Evolutionary conservation across 2,329 filamentous ascomycete genomes (phyloP).

Genomic region (Talaromyces sp.): DNA sequence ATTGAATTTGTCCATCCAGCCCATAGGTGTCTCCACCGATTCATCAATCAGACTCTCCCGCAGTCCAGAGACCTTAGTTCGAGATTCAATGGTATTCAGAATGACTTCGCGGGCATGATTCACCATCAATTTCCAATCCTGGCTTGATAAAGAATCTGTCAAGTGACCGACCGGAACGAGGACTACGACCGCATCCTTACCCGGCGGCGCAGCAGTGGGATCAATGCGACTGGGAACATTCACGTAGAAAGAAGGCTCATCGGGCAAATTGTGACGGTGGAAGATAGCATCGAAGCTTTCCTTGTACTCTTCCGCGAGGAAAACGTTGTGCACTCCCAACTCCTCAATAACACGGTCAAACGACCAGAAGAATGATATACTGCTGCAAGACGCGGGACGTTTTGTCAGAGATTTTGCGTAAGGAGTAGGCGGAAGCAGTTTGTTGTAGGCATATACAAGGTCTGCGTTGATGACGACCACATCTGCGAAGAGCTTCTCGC

Average conservation of each 20-base stretch:
- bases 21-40: conserved; percentile 65
- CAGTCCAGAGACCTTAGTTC: conserved; percentile 60
- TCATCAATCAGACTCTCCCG: conserved; percentile 59
- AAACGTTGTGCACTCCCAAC: conserved; percentile 74
- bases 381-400: conserved; percentile 67
- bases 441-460: conserved; percentile 72
- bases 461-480: conserved; percentile 73
- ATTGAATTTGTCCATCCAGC: conserved; percentile 71
- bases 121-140: conserved; percentile 46
- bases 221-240: conserved; percentile 75
- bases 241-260: conserved; percentile 74
- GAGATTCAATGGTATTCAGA: conserved; percentile 61
- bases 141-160: conserved; percentile 7
- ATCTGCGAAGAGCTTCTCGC: conserved; percentile 59
- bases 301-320: conserved; percentile 71
- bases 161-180: conserved; percentile 74
- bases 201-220: conserved; percentile 65
- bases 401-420: conserved; percentile 23
- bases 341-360: conserved; percentile 54
- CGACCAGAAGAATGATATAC: conserved; percentile 73
- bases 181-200: conserved; percentile 68
- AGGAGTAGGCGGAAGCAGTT: conserved; percentile 59
- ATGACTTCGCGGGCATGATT: conserved; percentile 61
- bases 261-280: conserved; percentile 66
- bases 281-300: conserved; percentile 78